Conservation (phyloP, 805 yeast genomes). For the Lipomyces sp. region DNA sequence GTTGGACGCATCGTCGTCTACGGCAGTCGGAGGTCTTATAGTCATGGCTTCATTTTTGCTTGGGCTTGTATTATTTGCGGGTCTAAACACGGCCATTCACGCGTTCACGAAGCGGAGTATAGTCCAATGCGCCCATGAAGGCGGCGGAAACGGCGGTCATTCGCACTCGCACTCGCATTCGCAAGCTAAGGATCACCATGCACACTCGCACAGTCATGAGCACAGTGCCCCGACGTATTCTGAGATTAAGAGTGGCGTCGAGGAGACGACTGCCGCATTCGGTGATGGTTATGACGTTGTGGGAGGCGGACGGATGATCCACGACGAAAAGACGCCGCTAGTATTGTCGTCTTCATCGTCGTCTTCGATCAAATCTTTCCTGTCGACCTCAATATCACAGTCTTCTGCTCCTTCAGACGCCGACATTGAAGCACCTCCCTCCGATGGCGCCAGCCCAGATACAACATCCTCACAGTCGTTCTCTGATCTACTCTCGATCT, state of each 20-base stretch:
- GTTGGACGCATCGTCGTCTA: slow-evolving; percentile 21
- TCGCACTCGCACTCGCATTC: slow-evolving; percentile 10
- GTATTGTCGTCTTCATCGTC: too few species aligned
- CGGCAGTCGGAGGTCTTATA: slow-evolving; percentile 41
- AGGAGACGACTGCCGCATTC: too few species aligned
- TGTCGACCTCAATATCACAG: too few species aligned
- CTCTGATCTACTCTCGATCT: slow-evolving; percentile 85
- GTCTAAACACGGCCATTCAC: slow-evolving; percentile 66
- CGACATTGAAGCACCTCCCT: slow-evolving; percentile 28
- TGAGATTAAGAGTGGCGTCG: not conserved
- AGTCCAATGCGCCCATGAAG: slow-evolving; percentile 78
- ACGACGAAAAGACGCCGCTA: too few species aligned
- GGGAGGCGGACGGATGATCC: too few species aligned
- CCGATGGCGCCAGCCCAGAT: slow-evolving; percentile 70
- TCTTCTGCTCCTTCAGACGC: slow-evolving; percentile 14
- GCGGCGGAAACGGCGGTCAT: slow-evolving; percentile 33
- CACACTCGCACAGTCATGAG: not conserved
- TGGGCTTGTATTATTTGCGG: slow-evolving; percentile 62
- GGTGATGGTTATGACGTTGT: too few species aligned
- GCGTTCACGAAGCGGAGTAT: slow-evolving; percentile 72
- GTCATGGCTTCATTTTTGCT: slow-evolving; percentile 48
- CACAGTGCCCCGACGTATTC: not conserved
- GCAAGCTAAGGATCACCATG: too few species aligned
- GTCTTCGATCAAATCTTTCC: too few species aligned
- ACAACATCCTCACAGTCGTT: too few species aligned